A percentile compares a stretch with the other conserved stretches of the same genome.
These are phyloP conservation scores for Aschersonia sp. DNA, from an alignment of 2,329 filamentous ascomycete species.

Conservation along the genomic window DNA sequence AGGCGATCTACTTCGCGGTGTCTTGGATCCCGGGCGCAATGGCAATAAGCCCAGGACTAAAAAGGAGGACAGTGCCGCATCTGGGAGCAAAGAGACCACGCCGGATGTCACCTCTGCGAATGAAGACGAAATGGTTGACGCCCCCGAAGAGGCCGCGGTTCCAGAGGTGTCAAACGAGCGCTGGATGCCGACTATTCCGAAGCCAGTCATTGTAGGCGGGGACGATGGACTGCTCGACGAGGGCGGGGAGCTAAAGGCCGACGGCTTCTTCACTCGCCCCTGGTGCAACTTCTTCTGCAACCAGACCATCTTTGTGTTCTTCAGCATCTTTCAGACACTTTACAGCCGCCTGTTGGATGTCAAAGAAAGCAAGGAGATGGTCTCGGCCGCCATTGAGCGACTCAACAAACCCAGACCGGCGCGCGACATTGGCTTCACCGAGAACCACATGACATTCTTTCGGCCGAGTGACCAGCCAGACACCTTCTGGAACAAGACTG, in stretches of 20 bases:
- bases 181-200: slow-evolving; percentile 48
- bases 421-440: slow-evolving; percentile 66
- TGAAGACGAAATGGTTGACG: slow-evolving; percentile 61
- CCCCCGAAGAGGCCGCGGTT: slow-evolving; percentile 37
- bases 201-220: slow-evolving; percentile 33
- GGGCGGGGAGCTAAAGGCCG: slow-evolving; percentile 53
- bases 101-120: slow-evolving; percentile 67
- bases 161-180: slow-evolving; percentile 50
- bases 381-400: slow-evolving; percentile 58
- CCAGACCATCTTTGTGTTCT: slow-evolving; percentile 83
- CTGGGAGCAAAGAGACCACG: slow-evolving; percentile 75
- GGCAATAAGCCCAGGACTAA: slow-evolving; percentile 55
- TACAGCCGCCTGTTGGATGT: slow-evolving; percentile 73
- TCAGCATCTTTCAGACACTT: slow-evolving; percentile 82
- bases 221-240: slow-evolving; percentile 41
- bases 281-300: slow-evolving; percentile 88
- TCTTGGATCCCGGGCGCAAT: slow-evolving; percentile 64
- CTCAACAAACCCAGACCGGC: slow-evolving; percentile 67
- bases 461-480: slow-evolving; percentile 41
- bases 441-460: slow-evolving; percentile 70
- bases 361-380: slow-evolving; percentile 63
- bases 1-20: slow-evolving; percentile 67
- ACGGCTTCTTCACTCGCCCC: slow-evolving; percentile 67
- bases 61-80: slow-evolving; percentile 66
- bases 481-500: slow-evolving; percentile 73